phyloP scores from a whole-genome alignment of 2,329 filamentous ascomycete genomes.

The Pseudogymnoascus sp. region DNA sequence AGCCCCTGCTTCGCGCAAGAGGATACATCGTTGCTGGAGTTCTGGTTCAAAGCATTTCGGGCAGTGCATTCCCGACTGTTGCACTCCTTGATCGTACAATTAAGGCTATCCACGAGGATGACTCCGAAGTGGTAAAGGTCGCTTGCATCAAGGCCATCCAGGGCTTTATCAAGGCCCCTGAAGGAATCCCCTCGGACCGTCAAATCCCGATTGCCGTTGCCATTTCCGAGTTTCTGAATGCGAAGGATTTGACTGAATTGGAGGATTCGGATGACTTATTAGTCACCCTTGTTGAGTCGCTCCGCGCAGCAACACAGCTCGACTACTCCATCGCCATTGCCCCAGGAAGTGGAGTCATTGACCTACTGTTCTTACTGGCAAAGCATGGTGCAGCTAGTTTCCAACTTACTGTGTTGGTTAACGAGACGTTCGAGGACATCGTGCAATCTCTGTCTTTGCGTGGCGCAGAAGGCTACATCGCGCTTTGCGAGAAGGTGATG shows the following conservation, averaged over 20 bases:
- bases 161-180: slow-evolving; percentile 44
- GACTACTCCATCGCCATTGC: slow-evolving; percentile 68
- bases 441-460: slow-evolving; percentile 58
- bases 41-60: slow-evolving; percentile 60
- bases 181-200: slow-evolving; percentile 41
- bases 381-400: slow-evolving; percentile 85
- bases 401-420: slow-evolving; percentile 79
- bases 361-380: slow-evolving; percentile 79
- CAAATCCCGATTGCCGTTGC: slow-evolving; percentile 55
- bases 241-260: slow-evolving; percentile 73
- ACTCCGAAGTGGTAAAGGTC: slow-evolving; percentile 83
- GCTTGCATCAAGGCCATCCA: slow-evolving; percentile 84
- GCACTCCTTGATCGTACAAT: slow-evolving; percentile 65
- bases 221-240: slow-evolving; percentile 64
- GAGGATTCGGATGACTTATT: slow-evolving; percentile 87
- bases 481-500: slow-evolving; percentile 75
- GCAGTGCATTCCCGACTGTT: slow-evolving; percentile 46
- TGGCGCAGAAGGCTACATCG: slow-evolving; percentile 60
- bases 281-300: slow-evolving; percentile 78
- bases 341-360: slow-evolving; percentile 63
- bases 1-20: slow-evolving; percentile 73
- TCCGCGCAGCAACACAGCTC: slow-evolving; percentile 74
- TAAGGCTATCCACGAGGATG: slow-evolving; percentile 64
- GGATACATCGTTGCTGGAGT: slow-evolving; percentile 81
- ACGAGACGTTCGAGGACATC: slow-evolving; percentile 86